Conservation (phyloP, 129 eudicot species). For the Helichrysum umbraculigerum region DNA sequence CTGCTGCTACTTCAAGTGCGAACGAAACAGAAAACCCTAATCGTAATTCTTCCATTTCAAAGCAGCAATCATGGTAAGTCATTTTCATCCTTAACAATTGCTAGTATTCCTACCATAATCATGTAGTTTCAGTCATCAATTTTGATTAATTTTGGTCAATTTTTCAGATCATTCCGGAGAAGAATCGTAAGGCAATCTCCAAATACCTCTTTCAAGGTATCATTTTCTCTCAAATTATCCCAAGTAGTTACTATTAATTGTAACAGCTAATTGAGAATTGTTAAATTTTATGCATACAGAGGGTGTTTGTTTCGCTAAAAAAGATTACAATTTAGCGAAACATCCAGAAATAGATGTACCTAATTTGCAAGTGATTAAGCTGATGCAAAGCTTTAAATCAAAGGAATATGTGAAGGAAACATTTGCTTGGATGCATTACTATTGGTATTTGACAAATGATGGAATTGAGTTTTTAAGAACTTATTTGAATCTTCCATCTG, state of each 20-base stretch:
- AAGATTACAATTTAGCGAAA: constrained; percentile 86
- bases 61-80: constrained; percentile 51
- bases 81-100: constrained; percentile 4
- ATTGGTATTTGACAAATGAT: constrained; percentile 90
- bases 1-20: constrained; percentile 21
- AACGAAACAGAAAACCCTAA: constrained; percentile 1
- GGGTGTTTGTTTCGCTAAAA: constrained; percentile 93
- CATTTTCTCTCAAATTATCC: not conserved
- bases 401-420: constrained; percentile 94
- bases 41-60: constrained; percentile 12
- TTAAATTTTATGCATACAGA: constrained; percentile 36
- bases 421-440: constrained; percentile 94
- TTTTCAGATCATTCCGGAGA: constrained; percentile 74
- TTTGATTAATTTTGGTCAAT: not conserved
- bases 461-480: constrained; percentile 94
- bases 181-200: constrained; percentile 85
- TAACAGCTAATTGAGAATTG: not conserved
- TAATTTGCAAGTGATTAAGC: constrained; percentile 89
- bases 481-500: constrained; percentile 90
- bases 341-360: constrained; percentile 96
- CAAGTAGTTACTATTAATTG: not conserved
- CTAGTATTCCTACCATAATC: not conserved
- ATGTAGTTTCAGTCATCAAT: not conserved
- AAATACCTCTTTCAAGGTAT: constrained; percentile 92
- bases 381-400: constrained; percentile 98